Conservation (phyloP, 768 basidiomycete species). For the Boletus pseudo-olivaceus region DNA sequence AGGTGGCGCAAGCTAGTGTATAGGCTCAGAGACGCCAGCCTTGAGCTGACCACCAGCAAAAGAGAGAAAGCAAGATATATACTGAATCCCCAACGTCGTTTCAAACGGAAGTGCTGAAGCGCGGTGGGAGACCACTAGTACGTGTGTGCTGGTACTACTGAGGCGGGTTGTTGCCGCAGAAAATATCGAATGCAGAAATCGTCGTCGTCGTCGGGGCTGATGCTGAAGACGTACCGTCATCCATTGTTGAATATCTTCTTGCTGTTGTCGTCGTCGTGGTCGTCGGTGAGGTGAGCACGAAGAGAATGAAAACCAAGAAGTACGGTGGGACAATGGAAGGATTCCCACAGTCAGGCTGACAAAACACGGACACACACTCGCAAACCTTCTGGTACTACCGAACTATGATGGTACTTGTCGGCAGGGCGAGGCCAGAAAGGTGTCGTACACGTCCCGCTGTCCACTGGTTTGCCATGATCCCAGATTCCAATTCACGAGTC, state of each 20-base stretch:
- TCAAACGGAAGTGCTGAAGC: constrained; percentile 30
- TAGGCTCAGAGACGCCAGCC: constrained; percentile 28
- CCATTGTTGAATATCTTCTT: constrained; percentile 41
- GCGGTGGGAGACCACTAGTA: constrained; percentile 29
- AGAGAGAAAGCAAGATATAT: constrained; percentile 7
- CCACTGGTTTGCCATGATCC: no score
- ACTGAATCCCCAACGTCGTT: constrained; percentile 27
- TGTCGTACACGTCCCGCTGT: no score
- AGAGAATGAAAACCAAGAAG: neutral
- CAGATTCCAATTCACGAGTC: neutral
- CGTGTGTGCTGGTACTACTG: constrained; percentile 30
- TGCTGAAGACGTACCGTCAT: constrained; percentile 83
- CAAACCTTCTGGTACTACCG: constrained; percentile 3
- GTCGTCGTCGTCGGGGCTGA: constrained; percentile 65
- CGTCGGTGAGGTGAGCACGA: neutral
- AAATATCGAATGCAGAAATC: constrained; percentile 43
- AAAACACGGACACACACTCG: constrained; percentile 21
- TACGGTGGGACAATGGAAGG: neutral
- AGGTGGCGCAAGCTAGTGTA: constrained; percentile 7
- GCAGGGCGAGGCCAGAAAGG: no score
- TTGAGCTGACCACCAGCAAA: constrained; percentile 32
- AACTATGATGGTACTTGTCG: no score
- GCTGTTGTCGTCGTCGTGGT: constrained; percentile 16
- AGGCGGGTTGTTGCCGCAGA: constrained; percentile 36
- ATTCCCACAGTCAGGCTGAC: neutral